Evolutionary conservation across 169 alveolate genomes (phyloP).

Genomic region (Plasmodium sp.): DNA sequence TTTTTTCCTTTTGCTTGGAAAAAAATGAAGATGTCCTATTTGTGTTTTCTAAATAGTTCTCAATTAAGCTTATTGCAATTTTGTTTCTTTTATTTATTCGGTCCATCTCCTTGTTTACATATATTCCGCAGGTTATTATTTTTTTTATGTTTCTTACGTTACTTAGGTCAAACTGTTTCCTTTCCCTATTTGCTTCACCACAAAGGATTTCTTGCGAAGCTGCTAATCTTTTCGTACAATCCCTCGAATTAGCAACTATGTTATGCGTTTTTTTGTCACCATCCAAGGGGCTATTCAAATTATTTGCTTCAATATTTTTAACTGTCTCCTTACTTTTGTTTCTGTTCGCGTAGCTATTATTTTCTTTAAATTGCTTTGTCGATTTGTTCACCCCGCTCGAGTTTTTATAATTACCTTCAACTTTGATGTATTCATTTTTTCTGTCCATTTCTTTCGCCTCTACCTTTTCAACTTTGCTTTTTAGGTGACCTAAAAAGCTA

Average conservation of each 20-base stretch:
- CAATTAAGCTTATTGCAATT: conserved; percentile 61
- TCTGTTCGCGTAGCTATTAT: neutral
- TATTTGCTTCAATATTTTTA: conserved; percentile 14
- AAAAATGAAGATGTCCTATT: conserved; percentile 24
- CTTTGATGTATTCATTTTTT: conserved; percentile 5
- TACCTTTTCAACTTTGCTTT: neutral
- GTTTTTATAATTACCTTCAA: neutral
- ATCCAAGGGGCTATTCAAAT: neutral
- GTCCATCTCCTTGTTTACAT: conserved; percentile 58
- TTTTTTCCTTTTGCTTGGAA: conserved; percentile 34
- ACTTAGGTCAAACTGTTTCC: conserved; percentile 28
- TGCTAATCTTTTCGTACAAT: neutral
- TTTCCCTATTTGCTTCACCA: conserved; percentile 11
- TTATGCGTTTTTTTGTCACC: conserved; percentile 26
- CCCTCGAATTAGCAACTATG: conserved; percentile 1
- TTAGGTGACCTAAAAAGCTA: neutral
- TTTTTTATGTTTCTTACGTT: conserved; percentile 70
- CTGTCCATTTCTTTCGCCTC: neutral
- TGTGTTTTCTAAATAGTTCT: conserved; percentile 30
- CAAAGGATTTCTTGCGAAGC: neutral
- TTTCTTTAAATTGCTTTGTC: conserved; percentile 6
- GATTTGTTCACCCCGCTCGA: neutral
- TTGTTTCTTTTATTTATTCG: conserved; percentile 69
- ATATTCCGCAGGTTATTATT: conserved; percentile 66
- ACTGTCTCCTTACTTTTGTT: neutral